phyloP scores from a whole-genome alignment of 2,329 filamentous ascomycete genomes.

The Coniochaeta ligniaria region DNA sequence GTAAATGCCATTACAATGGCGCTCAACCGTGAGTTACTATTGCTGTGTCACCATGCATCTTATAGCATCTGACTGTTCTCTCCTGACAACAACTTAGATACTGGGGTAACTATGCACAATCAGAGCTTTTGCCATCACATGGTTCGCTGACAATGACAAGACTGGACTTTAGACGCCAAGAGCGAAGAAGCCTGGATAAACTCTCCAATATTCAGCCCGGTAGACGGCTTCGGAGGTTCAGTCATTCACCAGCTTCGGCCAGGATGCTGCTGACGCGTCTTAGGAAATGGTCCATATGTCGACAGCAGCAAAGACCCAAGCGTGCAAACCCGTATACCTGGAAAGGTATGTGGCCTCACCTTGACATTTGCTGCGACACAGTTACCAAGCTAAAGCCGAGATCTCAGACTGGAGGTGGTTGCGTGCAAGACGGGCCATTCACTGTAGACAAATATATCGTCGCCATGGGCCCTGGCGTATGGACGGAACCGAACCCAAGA shows the following conservation, averaged over 20 bases:
- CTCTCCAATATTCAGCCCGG: slow-evolving; percentile 15
- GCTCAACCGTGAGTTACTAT: slow-evolving; percentile 1
- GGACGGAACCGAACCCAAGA: neutral
- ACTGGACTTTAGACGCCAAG: slow-evolving; percentile 2
- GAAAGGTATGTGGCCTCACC: neutral
- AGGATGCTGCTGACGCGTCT: neutral
- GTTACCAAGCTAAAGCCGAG: neutral
- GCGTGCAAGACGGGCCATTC: slow-evolving; percentile 13
- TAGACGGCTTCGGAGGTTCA: slow-evolving; percentile 10
- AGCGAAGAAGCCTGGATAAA: slow-evolving; percentile 5
- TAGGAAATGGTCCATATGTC: neutral
- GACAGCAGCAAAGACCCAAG: neutral
- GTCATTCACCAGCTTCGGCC: neutral
- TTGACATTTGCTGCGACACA: neutral
- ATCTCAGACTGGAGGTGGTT: slow-evolving; percentile 14
- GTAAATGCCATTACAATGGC: neutral
- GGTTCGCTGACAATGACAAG: neutral
- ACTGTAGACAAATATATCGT: neutral
- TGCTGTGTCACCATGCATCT: neutral
- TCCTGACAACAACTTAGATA: neutral
- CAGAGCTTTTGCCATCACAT: neutral
- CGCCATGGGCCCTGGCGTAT: slow-evolving; percentile 1
- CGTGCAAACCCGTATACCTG: slow-evolving; percentile 5
- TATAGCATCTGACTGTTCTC: neutral
- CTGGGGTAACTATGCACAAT: neutral